Evolutionary conservation across 2,329 filamentous ascomycete genomes (phyloP).

Genomic region (Zymoseptoria crescenta): DNA sequence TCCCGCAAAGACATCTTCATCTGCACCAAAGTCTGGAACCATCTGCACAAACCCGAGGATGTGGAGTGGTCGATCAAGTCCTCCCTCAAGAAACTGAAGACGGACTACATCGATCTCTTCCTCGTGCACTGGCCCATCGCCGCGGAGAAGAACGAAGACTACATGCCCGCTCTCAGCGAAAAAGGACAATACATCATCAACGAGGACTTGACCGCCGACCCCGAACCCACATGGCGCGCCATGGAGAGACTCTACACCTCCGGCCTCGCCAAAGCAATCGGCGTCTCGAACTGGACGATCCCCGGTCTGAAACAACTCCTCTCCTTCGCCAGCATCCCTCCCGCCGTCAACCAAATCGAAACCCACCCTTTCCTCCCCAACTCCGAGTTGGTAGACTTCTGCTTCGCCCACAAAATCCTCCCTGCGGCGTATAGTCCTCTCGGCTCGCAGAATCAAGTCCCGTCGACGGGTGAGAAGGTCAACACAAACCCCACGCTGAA

Average conservation of each 20-base stretch:
- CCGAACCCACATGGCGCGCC: slow-evolving; percentile 53
- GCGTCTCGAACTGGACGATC: slow-evolving; percentile 46
- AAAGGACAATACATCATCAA: slow-evolving; percentile 56
- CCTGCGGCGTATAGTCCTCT: slow-evolving; percentile 50
- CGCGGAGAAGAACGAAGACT: slow-evolving; percentile 43
- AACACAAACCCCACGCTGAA: slow-evolving; percentile 52
- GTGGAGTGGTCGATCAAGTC: slow-evolving; percentile 30
- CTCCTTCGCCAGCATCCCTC: slow-evolving; percentile 35
- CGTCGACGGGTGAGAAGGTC: slow-evolving; percentile 59
- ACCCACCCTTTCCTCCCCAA: slow-evolving; percentile 56
- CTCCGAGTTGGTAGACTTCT: slow-evolving; percentile 50
- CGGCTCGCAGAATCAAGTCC: slow-evolving; percentile 62
- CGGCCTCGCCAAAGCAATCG: slow-evolving; percentile 48
- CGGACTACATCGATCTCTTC: slow-evolving; percentile 32
- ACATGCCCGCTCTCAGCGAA: slow-evolving; percentile 41
- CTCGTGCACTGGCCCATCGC: slow-evolving; percentile 41
- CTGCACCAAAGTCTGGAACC: slow-evolving; percentile 48
- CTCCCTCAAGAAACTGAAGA: slow-evolving; percentile 28
- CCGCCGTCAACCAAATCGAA: slow-evolving; percentile 42
- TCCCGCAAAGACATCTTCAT: slow-evolving; percentile 46
- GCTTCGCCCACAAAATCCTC: slow-evolving; percentile 50
- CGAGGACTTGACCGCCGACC: slow-evolving; percentile 58
- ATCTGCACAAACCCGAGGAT: slow-evolving; percentile 38
- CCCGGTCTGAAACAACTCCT: slow-evolving; percentile 38
- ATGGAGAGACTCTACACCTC: slow-evolving; percentile 52